Conservation (phyloP, 768 basidiomycete species). For the Rhodosporidiobolus sp. region DNA sequence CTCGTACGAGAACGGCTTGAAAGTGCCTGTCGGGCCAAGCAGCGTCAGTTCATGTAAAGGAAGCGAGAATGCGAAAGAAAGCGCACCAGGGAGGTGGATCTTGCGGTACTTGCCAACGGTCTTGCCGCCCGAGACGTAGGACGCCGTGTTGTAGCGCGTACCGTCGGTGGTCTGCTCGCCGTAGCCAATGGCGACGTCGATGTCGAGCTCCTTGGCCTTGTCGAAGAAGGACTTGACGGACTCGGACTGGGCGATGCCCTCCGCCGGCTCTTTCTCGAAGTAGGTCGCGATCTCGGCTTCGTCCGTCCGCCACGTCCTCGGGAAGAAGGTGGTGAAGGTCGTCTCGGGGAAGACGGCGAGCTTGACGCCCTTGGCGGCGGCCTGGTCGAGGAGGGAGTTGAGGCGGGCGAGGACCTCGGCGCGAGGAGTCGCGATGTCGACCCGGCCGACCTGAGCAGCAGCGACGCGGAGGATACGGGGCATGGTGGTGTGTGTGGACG, state of each 20-base stretch:
- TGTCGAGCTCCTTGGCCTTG: constrained; percentile 38
- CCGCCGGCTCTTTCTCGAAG: constrained; percentile 43
- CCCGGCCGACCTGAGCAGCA: constrained; percentile 48
- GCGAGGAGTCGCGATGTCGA: constrained; percentile 44
- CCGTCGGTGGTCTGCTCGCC: constrained; percentile 45
- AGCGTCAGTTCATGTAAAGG: neutral
- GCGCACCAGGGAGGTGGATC: constrained; percentile 44
- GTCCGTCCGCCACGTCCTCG: constrained; percentile 46
- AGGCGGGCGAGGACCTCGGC: constrained; percentile 43
- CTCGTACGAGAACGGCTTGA: constrained; percentile 47
- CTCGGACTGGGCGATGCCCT: constrained; percentile 39
- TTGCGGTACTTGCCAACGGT: constrained; percentile 47
- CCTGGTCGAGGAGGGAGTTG: constrained; percentile 41
- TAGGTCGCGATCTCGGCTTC: constrained; percentile 44
- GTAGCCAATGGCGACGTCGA: constrained; percentile 49
- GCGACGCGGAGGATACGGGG: constrained; percentile 46
- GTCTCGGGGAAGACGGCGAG: constrained; percentile 37
- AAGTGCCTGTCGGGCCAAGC: constrained; percentile 6
- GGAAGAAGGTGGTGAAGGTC: constrained; percentile 46
- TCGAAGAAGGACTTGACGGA: constrained; percentile 45
- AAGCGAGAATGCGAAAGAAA: no score
- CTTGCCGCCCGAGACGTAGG: constrained; percentile 44
- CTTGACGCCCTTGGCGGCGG: constrained; percentile 10
- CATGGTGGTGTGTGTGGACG: constrained; percentile 36
- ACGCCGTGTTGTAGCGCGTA: constrained; percentile 46